These are phyloP conservation scores for Candida sp. DNA, from an alignment of 1,139 yeast species.

Conservation along the genomic window DNA sequence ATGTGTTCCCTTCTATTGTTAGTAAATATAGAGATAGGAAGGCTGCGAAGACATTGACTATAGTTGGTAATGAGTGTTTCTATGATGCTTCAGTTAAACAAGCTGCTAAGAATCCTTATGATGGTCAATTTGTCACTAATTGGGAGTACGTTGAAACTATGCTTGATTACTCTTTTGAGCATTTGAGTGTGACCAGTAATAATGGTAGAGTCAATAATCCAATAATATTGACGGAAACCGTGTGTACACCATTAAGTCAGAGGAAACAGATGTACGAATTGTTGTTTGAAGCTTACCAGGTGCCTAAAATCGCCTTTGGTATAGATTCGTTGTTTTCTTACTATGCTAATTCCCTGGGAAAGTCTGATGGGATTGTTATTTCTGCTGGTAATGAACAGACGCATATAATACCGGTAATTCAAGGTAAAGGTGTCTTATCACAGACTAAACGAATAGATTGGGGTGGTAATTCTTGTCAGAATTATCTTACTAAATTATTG, in stretches of 20 bases:
- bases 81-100: conserved; percentile 68
- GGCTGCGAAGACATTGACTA: conserved; percentile 56
- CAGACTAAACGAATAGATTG: conserved; percentile 83
- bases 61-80: conserved; percentile 81
- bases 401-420: conserved; percentile 74
- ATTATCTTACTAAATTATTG: conserved; percentile 60
- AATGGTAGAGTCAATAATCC: conserved; percentile 69
- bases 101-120: conserved; percentile 77
- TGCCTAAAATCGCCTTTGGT: conserved; percentile 76
- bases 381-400: conserved; percentile 85
- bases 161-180: conserved; percentile 80
- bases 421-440: conserved; percentile 60
- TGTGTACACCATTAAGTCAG: conserved; percentile 69
- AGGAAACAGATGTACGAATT: conserved; percentile 75
- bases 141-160: conserved; percentile 90
- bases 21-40: conserved; percentile 81
- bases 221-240: conserved; percentile 73
- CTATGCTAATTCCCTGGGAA: conserved; percentile 42
- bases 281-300: conserved; percentile 75
- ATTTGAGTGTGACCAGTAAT: conserved; percentile 60
- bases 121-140: conserved; percentile 80
- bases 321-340: conserved; percentile 79
- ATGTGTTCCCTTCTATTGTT: conserved; percentile 65
- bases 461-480: conserved; percentile 81
- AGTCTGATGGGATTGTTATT: conserved; percentile 64